These are phyloP conservation scores for Tillandsia leiboldiana DNA, from an alignment of 176 grass and related monocot genomes.

Conservation along the genomic window DNA sequence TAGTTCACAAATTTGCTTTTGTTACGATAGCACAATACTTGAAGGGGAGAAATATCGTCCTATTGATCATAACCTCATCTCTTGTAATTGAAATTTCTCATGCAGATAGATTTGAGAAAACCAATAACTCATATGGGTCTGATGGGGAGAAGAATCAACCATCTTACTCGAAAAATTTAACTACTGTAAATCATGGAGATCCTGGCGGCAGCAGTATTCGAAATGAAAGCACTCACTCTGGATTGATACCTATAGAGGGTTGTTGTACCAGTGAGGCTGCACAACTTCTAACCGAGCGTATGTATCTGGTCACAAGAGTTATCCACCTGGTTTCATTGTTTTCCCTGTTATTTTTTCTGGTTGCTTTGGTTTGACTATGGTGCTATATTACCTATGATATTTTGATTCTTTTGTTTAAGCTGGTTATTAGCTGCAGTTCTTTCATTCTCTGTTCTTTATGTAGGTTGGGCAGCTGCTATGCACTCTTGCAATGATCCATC, in stretches of 20 bases:
- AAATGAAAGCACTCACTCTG: conserved; percentile 37
- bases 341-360: no score
- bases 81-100: conserved; percentile 17
- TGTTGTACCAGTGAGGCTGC: conserved; percentile 59
- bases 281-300: conserved; percentile 49
- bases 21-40: background rate
- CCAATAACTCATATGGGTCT: conserved; percentile 39
- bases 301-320: conserved; percentile 4
- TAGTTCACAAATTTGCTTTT: background rate
- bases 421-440: background rate
- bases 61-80: background rate
- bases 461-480: conserved; percentile 31
- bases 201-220: conserved; percentile 29
- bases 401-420: background rate
- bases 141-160: conserved; percentile 54
- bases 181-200: conserved; percentile 48
- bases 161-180: conserved; percentile 49
- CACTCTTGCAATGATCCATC: conserved; percentile 29
- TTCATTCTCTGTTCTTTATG: background rate
- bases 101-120: conserved; percentile 53
- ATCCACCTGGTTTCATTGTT: background rate
- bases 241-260: conserved; percentile 49
- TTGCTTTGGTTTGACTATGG: no score
- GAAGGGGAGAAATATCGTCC: background rate
- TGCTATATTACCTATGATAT: conserved; percentile 1